Evolutionary conservation across 768 basidiomycete genomes (phyloP).

Genomic region (Russula olivacea): DNA sequence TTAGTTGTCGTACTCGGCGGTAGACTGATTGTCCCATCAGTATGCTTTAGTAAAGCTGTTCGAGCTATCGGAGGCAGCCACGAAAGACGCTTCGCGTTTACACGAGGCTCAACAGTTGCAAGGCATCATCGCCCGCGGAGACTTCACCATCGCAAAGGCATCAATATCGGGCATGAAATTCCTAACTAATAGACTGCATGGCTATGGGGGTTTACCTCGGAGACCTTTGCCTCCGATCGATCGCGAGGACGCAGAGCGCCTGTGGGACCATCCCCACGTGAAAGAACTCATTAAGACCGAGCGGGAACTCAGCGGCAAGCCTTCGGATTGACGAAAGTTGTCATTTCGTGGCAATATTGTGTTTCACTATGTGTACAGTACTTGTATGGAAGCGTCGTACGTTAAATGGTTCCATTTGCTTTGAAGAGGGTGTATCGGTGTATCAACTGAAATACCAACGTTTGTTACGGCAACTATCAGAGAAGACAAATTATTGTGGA

Average conservation of each 20-base stretch:
- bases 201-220: slow-evolving; percentile 78
- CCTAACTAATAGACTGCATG: slow-evolving; percentile 64
- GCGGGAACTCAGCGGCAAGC: slow-evolving; percentile 45
- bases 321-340: background rate
- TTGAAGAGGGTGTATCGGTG: background rate
- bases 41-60: slow-evolving; percentile 54
- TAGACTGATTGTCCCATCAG: slow-evolving; percentile 33
- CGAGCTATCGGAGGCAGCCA: slow-evolving; percentile 53
- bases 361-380: background rate
- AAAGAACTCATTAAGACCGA: slow-evolving; percentile 64
- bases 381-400: background rate
- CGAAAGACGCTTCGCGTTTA: slow-evolving; percentile 50
- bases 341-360: background rate
- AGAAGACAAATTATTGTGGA: background rate
- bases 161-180: slow-evolving; percentile 83
- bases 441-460: background rate
- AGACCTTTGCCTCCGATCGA: slow-evolving; percentile 69
- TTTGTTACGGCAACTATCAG: background rate
- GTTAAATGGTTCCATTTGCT: background rate
- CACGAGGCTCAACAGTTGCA: slow-evolving; percentile 70
- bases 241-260: slow-evolving; percentile 45
- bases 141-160: slow-evolving; percentile 70
- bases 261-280: slow-evolving; percentile 72
- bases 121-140: slow-evolving; percentile 72
- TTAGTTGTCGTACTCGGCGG: background rate